Percentiles rank a stretch among this genome's conserved stretches.
phyloP scores from a whole-genome alignment of 805 yeast species.

The Isabelozyma heimii region DNA sequence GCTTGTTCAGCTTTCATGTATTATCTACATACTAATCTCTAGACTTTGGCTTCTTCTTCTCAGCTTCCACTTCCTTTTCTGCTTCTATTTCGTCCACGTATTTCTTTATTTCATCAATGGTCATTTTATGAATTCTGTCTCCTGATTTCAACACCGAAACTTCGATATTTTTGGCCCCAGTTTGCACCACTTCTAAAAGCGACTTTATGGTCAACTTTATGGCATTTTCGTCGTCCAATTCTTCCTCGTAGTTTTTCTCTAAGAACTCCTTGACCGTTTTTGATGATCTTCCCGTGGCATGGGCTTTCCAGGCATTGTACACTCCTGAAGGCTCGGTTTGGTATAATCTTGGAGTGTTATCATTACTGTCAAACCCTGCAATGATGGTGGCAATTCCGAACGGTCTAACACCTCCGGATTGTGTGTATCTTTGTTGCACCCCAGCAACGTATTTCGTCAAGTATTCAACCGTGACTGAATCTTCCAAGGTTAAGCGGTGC shows the following conservation, averaged over 20 bases:
- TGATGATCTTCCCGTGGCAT: conserved; percentile 91
- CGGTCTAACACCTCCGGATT: conserved; percentile 97
- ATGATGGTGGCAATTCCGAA: conserved; percentile 94
- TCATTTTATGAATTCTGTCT: conserved; percentile 53
- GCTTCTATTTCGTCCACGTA: conserved; percentile 81
- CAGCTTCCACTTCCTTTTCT: conserved; percentile 82
- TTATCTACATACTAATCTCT: conserved; percentile 10
- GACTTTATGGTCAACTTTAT: conserved; percentile 81
- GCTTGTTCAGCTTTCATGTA: background rate
- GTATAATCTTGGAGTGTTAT: conserved; percentile 74
- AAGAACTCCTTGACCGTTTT: conserved; percentile 94
- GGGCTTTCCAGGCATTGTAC: conserved; percentile 97
- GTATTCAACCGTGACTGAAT: conserved; percentile 88
- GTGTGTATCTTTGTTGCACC: conserved; percentile 94
- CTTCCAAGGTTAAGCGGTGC: conserved; percentile 89
- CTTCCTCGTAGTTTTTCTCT: conserved; percentile 79
- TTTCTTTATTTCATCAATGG: conserved; percentile 68
- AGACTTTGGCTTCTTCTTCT: conserved; percentile 54
- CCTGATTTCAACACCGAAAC: conserved; percentile 81
- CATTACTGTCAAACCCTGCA: conserved; percentile 92
- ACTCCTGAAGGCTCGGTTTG: conserved; percentile 98
- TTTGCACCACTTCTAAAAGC: conserved; percentile 92
- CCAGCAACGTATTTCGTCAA: conserved; percentile 96
- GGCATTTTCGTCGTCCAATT: conserved; percentile 64
- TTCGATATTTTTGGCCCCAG: conserved; percentile 96